Percentiles rank a stretch among this genome's conserved stretches.
Conservation (phyloP, 140 eudicot species). For the Flaveria floridana region DNA sequence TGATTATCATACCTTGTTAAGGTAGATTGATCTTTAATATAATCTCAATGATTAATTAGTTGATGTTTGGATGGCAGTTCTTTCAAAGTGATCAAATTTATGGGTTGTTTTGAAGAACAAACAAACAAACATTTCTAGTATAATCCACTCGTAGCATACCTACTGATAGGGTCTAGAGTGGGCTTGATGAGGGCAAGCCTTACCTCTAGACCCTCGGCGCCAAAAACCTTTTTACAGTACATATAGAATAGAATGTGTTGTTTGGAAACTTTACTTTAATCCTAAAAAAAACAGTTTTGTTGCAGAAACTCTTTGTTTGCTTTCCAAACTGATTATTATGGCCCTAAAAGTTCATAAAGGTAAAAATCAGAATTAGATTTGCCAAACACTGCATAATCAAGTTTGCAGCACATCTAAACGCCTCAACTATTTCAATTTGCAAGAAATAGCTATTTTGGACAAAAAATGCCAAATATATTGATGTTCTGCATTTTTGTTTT, state of each 20-base stretch:
- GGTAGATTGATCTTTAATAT: neutral
- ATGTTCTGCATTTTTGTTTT: neutral
- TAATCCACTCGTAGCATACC: no score
- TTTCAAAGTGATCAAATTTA: neutral
- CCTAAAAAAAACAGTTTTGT: neutral
- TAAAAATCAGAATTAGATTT: neutral
- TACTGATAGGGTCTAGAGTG: no score
- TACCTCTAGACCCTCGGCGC: no score
- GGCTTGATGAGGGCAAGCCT: no score
- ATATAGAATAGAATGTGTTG: no score
- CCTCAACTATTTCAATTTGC: neutral
- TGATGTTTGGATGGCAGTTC: neutral
- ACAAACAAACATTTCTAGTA: no score
- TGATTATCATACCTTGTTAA: conserved; percentile 10
- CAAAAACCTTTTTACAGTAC: no score
- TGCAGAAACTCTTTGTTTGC: neutral
- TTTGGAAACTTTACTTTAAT: neutral
- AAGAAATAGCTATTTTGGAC: neutral
- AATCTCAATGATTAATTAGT: neutral
- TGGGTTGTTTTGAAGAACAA: neutral
- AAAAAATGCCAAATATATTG: neutral
- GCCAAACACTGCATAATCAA: neutral
- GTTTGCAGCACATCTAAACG: neutral
- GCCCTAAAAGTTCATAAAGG: neutral
- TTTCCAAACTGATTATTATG: neutral